phyloP scores from a whole-genome alignment of 2,329 filamentous ascomycete genomes.

The Grosmannia clavigera region DNA sequence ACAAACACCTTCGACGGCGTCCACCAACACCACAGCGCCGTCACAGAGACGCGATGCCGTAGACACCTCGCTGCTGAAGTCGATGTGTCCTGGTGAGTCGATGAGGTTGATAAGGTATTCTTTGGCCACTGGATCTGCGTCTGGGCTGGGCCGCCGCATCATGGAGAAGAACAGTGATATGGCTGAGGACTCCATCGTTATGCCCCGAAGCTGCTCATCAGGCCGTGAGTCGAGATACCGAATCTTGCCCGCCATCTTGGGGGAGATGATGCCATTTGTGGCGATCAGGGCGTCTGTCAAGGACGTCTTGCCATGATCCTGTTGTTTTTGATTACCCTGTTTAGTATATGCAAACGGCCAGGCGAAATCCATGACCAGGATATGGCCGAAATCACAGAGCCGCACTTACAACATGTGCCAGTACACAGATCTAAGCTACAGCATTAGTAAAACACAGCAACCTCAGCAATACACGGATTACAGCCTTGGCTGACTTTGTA shows the following conservation, averaged over 20 bases:
- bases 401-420: conserved; percentile 60
- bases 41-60: conserved; percentile 91
- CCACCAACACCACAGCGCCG: conserved; percentile 85
- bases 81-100: conserved; percentile 94
- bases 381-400: background rate
- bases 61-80: conserved; percentile 96
- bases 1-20: conserved; percentile 95
- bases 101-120: conserved; percentile 97
- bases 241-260: conserved; percentile 94
- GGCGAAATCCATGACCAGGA: background rate
- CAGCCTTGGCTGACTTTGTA: background rate
- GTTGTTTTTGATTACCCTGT: background rate
- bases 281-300: conserved; percentile 91
- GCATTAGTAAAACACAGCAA: background rate
- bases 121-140: conserved; percentile 57
- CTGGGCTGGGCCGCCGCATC: conserved; percentile 58
- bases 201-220: conserved; percentile 89
- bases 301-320: conserved; percentile 94
- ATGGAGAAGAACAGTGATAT: conserved; percentile 96
- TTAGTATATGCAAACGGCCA: background rate
- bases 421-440: conserved; percentile 61
- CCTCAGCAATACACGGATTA: background rate
- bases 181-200: conserved; percentile 99
- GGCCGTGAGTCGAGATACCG: conserved; percentile 92
- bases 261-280: conserved; percentile 98